These are phyloP conservation scores for Sporothrix dimorphospora DNA, from an alignment of 2,329 filamentous ascomycete species.

Conservation along the genomic window DNA sequence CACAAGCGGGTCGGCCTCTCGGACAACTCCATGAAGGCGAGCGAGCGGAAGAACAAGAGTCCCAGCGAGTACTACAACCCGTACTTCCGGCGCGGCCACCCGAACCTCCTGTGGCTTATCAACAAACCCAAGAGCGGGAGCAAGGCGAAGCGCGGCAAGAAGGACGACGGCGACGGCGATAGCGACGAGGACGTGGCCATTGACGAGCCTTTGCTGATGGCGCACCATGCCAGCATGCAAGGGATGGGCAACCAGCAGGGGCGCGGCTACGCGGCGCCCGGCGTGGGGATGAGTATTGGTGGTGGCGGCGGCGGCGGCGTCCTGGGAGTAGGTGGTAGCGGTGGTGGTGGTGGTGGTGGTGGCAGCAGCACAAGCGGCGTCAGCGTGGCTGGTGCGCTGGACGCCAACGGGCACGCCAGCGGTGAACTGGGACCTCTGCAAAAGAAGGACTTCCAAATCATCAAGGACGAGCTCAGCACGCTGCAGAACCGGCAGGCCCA, in stretches of 20 bases:
- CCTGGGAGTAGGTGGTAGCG: background rate
- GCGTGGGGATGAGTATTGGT: conserved; percentile 22
- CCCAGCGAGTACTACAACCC: conserved; percentile 98
- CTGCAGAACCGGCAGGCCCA: conserved; percentile 84
- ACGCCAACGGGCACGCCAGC: conserved; percentile 36
- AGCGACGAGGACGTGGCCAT: conserved; percentile 72
- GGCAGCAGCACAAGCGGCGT: conserved; percentile 30
- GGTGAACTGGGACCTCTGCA: conserved; percentile 54
- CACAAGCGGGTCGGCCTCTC: conserved; percentile 93
- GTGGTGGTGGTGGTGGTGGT: conserved; percentile 23
- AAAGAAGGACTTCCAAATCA: conserved; percentile 73
- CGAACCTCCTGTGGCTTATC: conserved; percentile 92
- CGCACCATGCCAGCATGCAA: conserved; percentile 35
- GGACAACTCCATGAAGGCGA: conserved; percentile 97
- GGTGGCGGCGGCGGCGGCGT: conserved; percentile 26
- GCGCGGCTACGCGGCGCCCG: conserved; percentile 45
- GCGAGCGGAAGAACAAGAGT: conserved; percentile 95
- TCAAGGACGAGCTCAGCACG: conserved; percentile 79
- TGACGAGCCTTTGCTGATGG: conserved; percentile 45
- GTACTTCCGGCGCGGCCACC: conserved; percentile 91
- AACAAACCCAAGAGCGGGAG: conserved; percentile 85
- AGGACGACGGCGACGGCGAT: conserved; percentile 68
- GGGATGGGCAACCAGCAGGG: conserved; percentile 16
- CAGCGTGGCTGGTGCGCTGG: background rate
- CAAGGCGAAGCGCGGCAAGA: conserved; percentile 60